Conservation (phyloP, 768 basidiomycete species). For the Coprinopsis cinerea region DNA sequence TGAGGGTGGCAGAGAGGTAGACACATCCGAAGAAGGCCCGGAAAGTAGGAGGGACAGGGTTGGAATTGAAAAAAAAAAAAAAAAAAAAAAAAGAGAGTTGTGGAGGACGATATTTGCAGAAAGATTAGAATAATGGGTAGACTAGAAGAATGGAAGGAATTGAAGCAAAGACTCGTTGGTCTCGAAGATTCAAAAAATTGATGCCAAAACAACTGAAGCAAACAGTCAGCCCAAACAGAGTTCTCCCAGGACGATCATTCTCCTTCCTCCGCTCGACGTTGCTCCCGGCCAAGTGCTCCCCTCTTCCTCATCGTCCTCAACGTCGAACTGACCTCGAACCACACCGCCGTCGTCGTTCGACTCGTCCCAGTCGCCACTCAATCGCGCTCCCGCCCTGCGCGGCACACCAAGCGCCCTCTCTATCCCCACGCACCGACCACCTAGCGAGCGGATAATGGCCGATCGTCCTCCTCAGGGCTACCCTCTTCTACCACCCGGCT, state of each 20-base stretch:
- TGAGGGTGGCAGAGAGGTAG: too few species aligned
- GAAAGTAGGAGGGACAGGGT: too few species aligned
- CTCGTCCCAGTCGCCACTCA: constrained; percentile 16
- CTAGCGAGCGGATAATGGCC: constrained; percentile 43
- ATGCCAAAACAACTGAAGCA: too few species aligned
- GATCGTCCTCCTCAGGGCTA: constrained; percentile 50
- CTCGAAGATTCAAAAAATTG: too few species aligned
- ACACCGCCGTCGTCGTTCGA: constrained; percentile 19
- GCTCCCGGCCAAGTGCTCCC: constrained; percentile 13
- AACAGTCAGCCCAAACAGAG: neutral
- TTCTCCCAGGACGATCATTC: neutral
- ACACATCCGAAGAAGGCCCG: too few species aligned
- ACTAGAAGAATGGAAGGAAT: too few species aligned
- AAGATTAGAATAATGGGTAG: too few species aligned
- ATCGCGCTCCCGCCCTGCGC: constrained; percentile 20
- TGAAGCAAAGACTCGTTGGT: too few species aligned
- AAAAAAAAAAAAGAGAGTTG: too few species aligned
- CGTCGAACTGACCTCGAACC: constrained; percentile 15
- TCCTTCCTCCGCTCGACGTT: neutral
- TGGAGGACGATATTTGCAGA: too few species aligned
- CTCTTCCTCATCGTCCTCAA: constrained; percentile 21
- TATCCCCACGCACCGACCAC: constrained; percentile 17
- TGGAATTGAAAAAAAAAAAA: too few species aligned
- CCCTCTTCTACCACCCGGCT: constrained; percentile 50
- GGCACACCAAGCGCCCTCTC: constrained; percentile 23